Conservation (phyloP, 2,329 filamentous ascomycete species). For the Talaromyces rugulosus region DNA sequence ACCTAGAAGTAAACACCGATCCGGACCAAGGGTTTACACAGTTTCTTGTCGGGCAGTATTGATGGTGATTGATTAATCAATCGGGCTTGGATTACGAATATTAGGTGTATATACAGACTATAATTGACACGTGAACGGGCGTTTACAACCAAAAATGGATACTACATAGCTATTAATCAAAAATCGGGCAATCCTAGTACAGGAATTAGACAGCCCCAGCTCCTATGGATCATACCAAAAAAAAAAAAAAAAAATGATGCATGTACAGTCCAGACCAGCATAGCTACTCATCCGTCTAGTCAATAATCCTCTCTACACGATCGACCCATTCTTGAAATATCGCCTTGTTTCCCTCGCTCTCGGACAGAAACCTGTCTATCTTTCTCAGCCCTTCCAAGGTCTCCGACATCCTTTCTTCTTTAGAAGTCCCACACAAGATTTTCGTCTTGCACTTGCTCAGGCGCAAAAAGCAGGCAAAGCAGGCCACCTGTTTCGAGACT, state of each 20-base stretch:
- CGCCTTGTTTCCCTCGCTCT: neutral
- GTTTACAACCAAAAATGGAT: no score
- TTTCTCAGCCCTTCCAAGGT: constrained; percentile 2
- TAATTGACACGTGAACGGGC: no score
- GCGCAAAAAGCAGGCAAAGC: neutral
- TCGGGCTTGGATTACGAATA: no score
- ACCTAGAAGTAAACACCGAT: neutral
- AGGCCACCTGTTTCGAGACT: constrained; percentile 5
- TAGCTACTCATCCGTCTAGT: neutral
- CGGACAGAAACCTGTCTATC: neutral
- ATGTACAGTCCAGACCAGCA: neutral
- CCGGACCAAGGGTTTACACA: neutral
- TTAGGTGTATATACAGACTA: no score
- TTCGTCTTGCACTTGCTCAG: neutral
- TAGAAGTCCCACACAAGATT: constrained; percentile 3
- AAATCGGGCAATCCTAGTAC: no score
- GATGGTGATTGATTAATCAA: neutral
- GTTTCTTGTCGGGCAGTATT: neutral
- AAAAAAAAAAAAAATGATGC: no score
- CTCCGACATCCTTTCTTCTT: constrained; percentile 4
- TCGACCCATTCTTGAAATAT: neutral
- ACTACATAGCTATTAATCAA: no score
- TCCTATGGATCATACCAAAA: no score
- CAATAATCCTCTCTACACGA: neutral
- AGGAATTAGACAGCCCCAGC: no score